Conservation (phyloP, 2,329 filamentous ascomycete species). For the Colletotrichum sp. region DNA sequence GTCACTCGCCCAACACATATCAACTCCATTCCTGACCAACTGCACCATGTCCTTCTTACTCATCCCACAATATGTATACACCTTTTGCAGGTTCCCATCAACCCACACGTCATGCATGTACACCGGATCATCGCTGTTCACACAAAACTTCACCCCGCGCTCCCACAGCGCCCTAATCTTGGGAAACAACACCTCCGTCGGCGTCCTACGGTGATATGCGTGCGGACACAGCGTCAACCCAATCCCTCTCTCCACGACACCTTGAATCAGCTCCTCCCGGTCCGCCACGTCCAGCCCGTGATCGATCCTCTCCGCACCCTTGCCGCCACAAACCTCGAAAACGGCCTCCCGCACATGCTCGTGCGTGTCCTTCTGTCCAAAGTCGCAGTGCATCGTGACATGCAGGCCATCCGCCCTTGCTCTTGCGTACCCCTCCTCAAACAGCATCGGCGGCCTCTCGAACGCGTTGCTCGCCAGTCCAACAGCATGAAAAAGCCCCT, state of each 20-base stretch:
- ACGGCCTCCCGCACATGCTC: constrained; percentile 44
- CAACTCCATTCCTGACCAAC: constrained; percentile 45
- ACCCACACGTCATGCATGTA: constrained; percentile 62
- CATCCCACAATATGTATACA: constrained; percentile 44
- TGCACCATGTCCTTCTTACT: constrained; percentile 44
- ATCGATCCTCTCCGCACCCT: constrained; percentile 70
- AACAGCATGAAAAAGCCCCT: constrained; percentile 47
- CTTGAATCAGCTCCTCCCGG: constrained; percentile 62
- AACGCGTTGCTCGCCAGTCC: constrained; percentile 53
- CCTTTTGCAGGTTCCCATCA: constrained; percentile 49
- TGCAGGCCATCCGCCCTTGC: constrained; percentile 45
- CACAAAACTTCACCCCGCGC: constrained; percentile 68
- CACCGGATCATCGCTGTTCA: constrained; percentile 77
- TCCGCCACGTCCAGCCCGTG: constrained; percentile 73
- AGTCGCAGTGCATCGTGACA: constrained; percentile 55
- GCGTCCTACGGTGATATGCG: constrained; percentile 45
- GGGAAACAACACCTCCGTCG: constrained; percentile 45
- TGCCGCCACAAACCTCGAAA: constrained; percentile 32
- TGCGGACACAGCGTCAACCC: constrained; percentile 74
- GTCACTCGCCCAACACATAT: constrained; percentile 50
- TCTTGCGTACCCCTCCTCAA: constrained; percentile 41
- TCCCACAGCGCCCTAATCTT: constrained; percentile 66
- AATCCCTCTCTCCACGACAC: constrained; percentile 61
- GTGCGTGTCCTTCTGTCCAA: constrained; percentile 52
- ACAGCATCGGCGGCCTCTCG: constrained; percentile 47